A percentile compares a stretch with the other conserved stretches of the same genome.
These are phyloP conservation scores for Botrytis porri DNA, from an alignment of 2,329 filamentous ascomycete species.

Conservation along the genomic window DNA sequence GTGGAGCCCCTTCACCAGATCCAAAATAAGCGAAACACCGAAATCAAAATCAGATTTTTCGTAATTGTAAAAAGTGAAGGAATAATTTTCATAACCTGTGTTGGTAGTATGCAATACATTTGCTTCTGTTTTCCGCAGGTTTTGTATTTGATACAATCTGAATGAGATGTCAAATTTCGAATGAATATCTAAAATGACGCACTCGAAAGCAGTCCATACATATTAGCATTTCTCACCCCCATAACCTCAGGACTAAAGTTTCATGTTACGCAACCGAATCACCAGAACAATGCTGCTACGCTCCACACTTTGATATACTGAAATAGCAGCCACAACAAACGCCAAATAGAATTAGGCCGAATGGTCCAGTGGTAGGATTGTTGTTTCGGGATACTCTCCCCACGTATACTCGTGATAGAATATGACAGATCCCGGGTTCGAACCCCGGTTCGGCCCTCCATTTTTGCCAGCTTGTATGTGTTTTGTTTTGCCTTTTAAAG, in stretches of 20 bases:
- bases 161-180: neutral
- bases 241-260: neutral
- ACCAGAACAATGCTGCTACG: rapidly evolving
- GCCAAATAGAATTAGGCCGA: neutral
- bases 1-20: neutral
- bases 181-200: neutral
- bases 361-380: constrained; percentile 10
- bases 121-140: neutral
- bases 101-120: neutral
- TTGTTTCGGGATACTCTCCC: neutral
- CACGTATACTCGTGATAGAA: constrained; percentile 12
- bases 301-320: rapidly evolving
- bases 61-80: neutral
- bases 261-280: neutral
- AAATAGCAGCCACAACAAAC: rapidly evolving
- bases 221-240: neutral
- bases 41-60: neutral
- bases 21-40: neutral
- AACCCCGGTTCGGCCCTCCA: neutral
- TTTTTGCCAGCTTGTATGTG: neutral
- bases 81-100: neutral
- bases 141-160: too few relatives aligned
- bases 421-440: constrained; percentile 5
- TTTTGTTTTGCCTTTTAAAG: neutral
- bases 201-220: neutral